Conservation (phyloP, 1,284 basidiomycete species). For the Irpex sp. region DNA sequence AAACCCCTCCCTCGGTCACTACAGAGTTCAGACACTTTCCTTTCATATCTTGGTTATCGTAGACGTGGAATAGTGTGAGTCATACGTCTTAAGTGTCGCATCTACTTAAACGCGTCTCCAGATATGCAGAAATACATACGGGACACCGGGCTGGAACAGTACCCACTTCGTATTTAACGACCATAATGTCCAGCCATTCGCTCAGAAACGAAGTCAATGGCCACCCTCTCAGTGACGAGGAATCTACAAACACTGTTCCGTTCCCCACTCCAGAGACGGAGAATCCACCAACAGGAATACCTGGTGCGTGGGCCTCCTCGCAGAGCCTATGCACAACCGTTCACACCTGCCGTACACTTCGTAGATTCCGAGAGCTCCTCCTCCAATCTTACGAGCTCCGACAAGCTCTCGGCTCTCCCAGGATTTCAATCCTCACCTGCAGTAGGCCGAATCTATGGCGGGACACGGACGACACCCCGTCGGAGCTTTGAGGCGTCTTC, state of each 20-base stretch:
- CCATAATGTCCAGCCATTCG: not conserved
- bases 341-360: not conserved
- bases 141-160: not conserved
- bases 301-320: slow-evolving; percentile 4
- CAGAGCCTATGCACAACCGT: not conserved
- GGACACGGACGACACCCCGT: slow-evolving; percentile 16
- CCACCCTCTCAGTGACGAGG: not conserved
- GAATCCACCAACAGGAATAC: not conserved
- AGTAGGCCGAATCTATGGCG: slow-evolving; percentile 22
- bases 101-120: not conserved
- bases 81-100: not conserved
- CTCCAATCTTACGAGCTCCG: slow-evolving; percentile 33
- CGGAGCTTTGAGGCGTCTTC: slow-evolving; percentile 25
- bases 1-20: not conserved
- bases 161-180: not conserved
- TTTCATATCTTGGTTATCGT: not conserved
- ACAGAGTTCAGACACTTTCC: not conserved
- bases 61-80: not conserved
- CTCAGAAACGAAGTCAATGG: not conserved
- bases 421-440: slow-evolving; percentile 25
- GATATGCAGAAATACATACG: not conserved
- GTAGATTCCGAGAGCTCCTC: slow-evolving; percentile 26
- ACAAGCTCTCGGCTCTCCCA: slow-evolving; percentile 38
- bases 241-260: slow-evolving; percentile 9
- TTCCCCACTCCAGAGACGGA: slow-evolving; percentile 10